Base-by-base conservation (phyloP, 371 early-diverging fungal genomes). In the Apophysomyces trapeziformis region DNA sequence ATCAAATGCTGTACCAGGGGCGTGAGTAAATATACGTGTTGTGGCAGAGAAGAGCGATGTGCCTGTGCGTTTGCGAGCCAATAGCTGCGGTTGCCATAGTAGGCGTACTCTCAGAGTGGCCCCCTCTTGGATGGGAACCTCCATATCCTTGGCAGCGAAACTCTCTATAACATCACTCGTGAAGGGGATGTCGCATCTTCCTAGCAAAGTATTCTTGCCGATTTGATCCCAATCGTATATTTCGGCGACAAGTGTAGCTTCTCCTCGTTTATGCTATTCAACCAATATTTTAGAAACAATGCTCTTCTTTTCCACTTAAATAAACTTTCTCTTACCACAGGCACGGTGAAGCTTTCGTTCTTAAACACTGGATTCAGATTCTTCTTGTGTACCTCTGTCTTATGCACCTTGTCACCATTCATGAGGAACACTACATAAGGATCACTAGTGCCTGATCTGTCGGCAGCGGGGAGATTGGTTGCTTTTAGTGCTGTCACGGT, bases 201-300 rank as follows among this genome's bases (percentile, higher is more conserved):
- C 85, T 11, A 94, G 69, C 35, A 84, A 78, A 44, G 84, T 85
- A 67, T 88, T 83, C 39, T 83, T 78, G 63, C 85, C 84, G 50
- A 94, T 73, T 75, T 91, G 90, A 65, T 94, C 93, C 94, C 94
- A 94, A 75, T 94, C 94, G 74, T 81, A 92, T 21, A 91, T 79
- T 58, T 91, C 90, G 14, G 89, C 82, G 9, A 77, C 68, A 60
- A 93, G 73, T 44, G 75, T 75, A 6, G 89, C 74, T 6, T 68
- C 76, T 4, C 69, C 77, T 68, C 87, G 85, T 32, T 85, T 79
- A 4, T 62, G 77, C 72, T 71, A 2, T 26, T 3, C 2, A 26
- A 26, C 32, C 32, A 26, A 2, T 2, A 26, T 2, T 56, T 61
- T 37, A 59, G 45, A 61, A 26, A 12, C 13, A 18, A 58, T 37